These are phyloP conservation scores for Boletus huronensis DNA, from an alignment of 768 basidiomycete genomes.

Conservation along the genomic window DNA sequence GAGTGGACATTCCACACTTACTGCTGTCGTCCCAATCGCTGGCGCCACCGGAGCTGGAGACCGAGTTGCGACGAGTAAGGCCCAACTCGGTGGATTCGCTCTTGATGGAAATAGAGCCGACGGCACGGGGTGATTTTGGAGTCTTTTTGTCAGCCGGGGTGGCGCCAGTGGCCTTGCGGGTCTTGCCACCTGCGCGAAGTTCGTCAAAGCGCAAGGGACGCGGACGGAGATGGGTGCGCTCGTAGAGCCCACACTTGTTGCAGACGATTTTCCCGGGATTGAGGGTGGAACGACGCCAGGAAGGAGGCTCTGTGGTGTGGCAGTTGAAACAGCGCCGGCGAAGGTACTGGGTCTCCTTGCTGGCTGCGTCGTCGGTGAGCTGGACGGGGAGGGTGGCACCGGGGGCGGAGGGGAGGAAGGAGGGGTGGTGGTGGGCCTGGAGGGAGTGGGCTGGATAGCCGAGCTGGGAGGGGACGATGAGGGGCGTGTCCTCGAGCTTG, in stretches of 20 bases:
- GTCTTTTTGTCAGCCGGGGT: constrained; percentile 32
- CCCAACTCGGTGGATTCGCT: constrained; percentile 57
- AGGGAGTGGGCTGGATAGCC: constrained; percentile 29
- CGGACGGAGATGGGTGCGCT: constrained; percentile 81
- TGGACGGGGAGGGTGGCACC: constrained; percentile 59
- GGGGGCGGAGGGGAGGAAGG: constrained; percentile 40
- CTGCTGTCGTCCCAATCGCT: constrained; percentile 85
- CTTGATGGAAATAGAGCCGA: constrained; percentile 49
- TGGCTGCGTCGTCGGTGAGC: constrained; percentile 87
- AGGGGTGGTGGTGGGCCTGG: constrained; percentile 36
- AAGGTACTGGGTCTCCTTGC: constrained; percentile 88
- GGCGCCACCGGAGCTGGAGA: constrained; percentile 48
- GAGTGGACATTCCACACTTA: constrained; percentile 33
- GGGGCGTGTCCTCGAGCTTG: constrained; percentile 63
- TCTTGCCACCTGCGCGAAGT: constrained; percentile 81
- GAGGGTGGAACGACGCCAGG: constrained; percentile 83
- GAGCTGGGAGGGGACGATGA: constrained; percentile 60
- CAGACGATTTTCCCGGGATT: constrained; percentile 92
- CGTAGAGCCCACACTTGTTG: constrained; percentile 91
- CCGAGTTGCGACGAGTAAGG: constrained; percentile 56
- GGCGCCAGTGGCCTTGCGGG: constrained; percentile 45
- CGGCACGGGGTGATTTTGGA: constrained; percentile 32
- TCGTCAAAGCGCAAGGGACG: constrained; percentile 86
- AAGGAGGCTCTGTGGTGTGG: constrained; percentile 87
- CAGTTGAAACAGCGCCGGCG: constrained; percentile 88